phyloP scores from a whole-genome alignment of 176 grass and related monocot species.

The Bolboschoenus planiculmis region DNA sequence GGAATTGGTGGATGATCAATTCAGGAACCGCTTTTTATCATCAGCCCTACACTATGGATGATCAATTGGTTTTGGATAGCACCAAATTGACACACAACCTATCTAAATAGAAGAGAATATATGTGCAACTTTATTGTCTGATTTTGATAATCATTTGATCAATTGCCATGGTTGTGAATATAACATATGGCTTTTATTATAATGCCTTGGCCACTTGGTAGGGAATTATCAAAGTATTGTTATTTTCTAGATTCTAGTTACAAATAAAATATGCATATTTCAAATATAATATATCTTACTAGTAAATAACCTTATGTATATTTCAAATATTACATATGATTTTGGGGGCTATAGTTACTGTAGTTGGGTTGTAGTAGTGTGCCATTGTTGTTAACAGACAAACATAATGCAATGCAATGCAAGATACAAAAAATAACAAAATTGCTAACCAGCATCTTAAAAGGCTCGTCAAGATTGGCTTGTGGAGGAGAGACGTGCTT shows the following conservation, averaged over 20 bases:
- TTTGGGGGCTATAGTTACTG: background rate
- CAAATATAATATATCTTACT: background rate
- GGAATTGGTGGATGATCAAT: background rate
- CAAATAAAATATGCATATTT: background rate
- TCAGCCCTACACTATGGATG: background rate
- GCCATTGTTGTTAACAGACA: background rate
- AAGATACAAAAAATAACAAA: background rate
- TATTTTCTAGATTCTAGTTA: background rate
- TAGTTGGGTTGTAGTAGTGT: background rate
- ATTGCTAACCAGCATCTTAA: constrained; percentile 91
- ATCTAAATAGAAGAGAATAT: background rate
- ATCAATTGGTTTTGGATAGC: background rate
- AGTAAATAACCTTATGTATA: background rate
- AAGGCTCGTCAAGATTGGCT: constrained; percentile 71
- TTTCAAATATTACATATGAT: background rate
- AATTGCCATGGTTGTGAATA: background rate
- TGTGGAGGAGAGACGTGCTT: constrained; percentile 73
- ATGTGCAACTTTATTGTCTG: background rate
- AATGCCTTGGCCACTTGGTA: background rate
- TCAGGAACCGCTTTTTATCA: background rate
- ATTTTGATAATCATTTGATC: background rate
- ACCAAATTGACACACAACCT: constrained; percentile 2
- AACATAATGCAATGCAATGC: background rate
- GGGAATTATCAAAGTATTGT: background rate
- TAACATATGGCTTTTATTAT: background rate